Percentiles rank a stretch among this genome's conserved stretches.
Conservation (phyloP, 352 stramenopile genomes). For the Aphanomyces invadans region DNA sequence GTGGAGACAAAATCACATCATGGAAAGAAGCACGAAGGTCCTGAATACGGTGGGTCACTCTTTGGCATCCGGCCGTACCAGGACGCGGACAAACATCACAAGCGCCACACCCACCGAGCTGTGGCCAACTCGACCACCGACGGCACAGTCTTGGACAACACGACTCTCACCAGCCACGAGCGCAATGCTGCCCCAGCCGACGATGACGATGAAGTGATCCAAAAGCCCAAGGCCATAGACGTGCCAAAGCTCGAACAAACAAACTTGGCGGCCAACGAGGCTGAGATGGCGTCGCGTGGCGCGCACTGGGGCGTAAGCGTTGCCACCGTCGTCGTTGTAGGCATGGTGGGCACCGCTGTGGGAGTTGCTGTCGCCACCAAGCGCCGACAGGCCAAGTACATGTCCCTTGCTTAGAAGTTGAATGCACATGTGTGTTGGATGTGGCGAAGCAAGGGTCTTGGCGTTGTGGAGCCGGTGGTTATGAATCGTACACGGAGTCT, state of each 20-base stretch:
- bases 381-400: slow-evolving; percentile 5
- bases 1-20: slow-evolving; percentile 2
- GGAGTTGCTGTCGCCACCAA: slow-evolving; percentile 5
- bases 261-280: neutral
- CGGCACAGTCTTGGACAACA: neutral
- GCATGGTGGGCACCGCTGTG: neutral
- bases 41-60: slow-evolving; percentile 22
- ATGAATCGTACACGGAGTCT: neutral
- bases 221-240: neutral
- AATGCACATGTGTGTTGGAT: no score
- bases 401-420: neutral
- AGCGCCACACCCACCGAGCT: neutral
- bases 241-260: neutral
- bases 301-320: neutral
- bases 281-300: neutral
- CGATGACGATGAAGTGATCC: neutral
- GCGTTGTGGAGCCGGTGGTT: slow-evolving; percentile 1
- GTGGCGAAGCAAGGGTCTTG: no score
- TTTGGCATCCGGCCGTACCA: slow-evolving; percentile 19
- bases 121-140: neutral
- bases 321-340: neutral
- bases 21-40: neutral
- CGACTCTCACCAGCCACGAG: neutral
- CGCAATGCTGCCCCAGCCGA: neutral
- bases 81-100: neutral